Evolutionary conservation across 2,329 filamentous ascomycete genomes (phyloP), one percentile per base, ranked within the genome.

Genomic region (Ophiostoma sp.): DNA sequence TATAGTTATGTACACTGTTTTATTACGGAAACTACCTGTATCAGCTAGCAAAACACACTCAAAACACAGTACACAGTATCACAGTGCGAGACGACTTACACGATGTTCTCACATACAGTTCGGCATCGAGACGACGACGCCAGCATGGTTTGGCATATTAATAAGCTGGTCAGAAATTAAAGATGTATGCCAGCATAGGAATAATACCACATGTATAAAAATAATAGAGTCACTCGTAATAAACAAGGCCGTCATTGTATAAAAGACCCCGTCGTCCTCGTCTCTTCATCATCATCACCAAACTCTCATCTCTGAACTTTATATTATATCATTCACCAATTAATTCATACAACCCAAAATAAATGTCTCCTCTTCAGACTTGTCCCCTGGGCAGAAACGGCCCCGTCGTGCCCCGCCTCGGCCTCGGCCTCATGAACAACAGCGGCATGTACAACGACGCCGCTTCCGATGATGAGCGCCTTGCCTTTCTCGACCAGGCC

Each of bases 381-480:
- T 80, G 79, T 68, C 80, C 79, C 39, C 79, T 88, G 15, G 85
- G 85, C 72, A 83, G 81, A 72, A 79, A 83, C 73, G 85, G 85
- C n/a, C 84, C 84, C 0, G 74, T 80, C 31, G 82, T 88, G 39
- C 80, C 81, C 4, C 44, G 44, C 15, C 44, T 87, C 8, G 85
- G 86, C 17, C 81, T 86, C 41, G 85, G 86, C n/a, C 77, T 83
- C 31, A 87, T 87, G 85, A 84, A 84, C 3, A 73, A 83, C 33
- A 77, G 77, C 39, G 60, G 74, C 1, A 77, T 72, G 64, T 82
- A 82, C 60, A 80, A 80, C 31, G 72, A 73, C 1, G 44, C 70
- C 4, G 74, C 69, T 4, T 69, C 62, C 23, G 76, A 80, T 17
- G 79, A 80, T 3, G 80, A 83, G 20, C 79, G 79, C 3, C 76